phyloP scores from a whole-genome alignment of 768 basidiomycete genomes.

The Suillus tomentosus region DNA sequence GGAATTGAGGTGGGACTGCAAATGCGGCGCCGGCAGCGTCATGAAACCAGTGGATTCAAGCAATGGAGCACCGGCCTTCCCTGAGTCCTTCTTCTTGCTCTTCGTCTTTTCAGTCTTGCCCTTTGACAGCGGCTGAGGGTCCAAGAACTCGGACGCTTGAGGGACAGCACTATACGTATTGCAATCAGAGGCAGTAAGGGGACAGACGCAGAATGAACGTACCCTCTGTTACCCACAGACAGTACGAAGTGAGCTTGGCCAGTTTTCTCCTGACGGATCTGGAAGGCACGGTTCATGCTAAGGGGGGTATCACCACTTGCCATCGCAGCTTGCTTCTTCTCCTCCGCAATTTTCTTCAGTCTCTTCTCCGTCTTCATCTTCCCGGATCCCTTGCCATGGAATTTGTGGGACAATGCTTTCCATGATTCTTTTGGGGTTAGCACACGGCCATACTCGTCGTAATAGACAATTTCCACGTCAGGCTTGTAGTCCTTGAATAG shows the following conservation, averaged over 20 bases:
- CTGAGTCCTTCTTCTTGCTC: slow-evolving; percentile 73
- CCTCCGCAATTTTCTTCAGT: slow-evolving; percentile 96
- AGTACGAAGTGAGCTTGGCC: slow-evolving; percentile 97
- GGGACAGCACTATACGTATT: slow-evolving; percentile 70
- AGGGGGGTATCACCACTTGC: slow-evolving; percentile 92
- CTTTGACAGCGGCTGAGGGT: slow-evolving; percentile 78
- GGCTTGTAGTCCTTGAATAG: slow-evolving; percentile 94
- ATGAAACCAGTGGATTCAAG: slow-evolving; percentile 65
- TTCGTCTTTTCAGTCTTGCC: slow-evolving; percentile 83
- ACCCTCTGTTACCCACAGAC: slow-evolving; percentile 93
- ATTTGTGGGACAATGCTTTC: slow-evolving; percentile 96
- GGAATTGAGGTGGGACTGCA: slow-evolving; percentile 40
- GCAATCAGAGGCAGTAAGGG: slow-evolving; percentile 5
- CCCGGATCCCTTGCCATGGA: slow-evolving; percentile 97
- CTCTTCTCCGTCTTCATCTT: slow-evolving; percentile 98
- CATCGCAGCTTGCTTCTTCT: slow-evolving; percentile 94
- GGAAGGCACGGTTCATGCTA: slow-evolving; percentile 94
- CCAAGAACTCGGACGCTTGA: slow-evolving; percentile 80
- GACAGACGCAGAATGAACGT: slow-evolving; percentile 28
- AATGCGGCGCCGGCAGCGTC: slow-evolving; percentile 63
- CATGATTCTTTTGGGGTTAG: slow-evolving; percentile 96
- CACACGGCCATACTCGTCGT: slow-evolving; percentile 91
- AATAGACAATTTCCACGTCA: slow-evolving; percentile 93
- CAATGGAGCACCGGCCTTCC: slow-evolving; percentile 49
- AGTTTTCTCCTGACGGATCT: slow-evolving; percentile 88